Conservation (phyloP, 2,329 filamentous ascomycete species). For the Trichophyton equinum region DNA sequence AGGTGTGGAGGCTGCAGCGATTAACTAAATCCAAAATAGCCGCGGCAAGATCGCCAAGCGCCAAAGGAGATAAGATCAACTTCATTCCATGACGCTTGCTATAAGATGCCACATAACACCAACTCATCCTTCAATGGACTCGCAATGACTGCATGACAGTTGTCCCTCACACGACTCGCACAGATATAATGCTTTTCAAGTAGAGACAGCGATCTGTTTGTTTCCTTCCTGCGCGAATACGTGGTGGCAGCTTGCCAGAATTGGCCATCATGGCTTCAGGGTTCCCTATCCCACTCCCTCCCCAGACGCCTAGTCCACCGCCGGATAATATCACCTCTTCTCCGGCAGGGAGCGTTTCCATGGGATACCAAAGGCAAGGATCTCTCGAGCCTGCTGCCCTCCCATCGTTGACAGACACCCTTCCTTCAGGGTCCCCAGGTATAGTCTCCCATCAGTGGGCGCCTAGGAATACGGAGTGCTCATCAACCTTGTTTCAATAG, state of each 20-base stretch:
- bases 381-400: slow-evolving; percentile 35
- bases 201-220: not conserved
- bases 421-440: slow-evolving; percentile 14
- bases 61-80: slow-evolving; percentile 2
- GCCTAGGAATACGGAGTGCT: not conserved
- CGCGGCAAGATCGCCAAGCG: not conserved
- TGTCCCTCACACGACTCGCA: not conserved
- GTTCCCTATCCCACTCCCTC: slow-evolving; percentile 47
- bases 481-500: slow-evolving; percentile 6
- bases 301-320: slow-evolving; percentile 53
- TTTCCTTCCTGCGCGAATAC: not conserved
- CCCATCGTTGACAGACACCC: slow-evolving; percentile 35
- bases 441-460: not conserved
- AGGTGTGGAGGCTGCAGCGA: not conserved
- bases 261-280: slow-evolving; percentile 43
- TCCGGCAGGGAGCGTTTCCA: slow-evolving; percentile 16
- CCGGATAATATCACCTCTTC: slow-evolving; percentile 30
- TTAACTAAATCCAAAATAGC: not conserved
- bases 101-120: not conserved
- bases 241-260: not conserved
- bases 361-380: slow-evolving; percentile 19
- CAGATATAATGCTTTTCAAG: not conserved
- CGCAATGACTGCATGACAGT: not conserved
- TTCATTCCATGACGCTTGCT: not conserved
- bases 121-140: not conserved